Conservation (phyloP, 2,329 filamentous ascomycete species). For the Stachybotrys echinatus region DNA sequence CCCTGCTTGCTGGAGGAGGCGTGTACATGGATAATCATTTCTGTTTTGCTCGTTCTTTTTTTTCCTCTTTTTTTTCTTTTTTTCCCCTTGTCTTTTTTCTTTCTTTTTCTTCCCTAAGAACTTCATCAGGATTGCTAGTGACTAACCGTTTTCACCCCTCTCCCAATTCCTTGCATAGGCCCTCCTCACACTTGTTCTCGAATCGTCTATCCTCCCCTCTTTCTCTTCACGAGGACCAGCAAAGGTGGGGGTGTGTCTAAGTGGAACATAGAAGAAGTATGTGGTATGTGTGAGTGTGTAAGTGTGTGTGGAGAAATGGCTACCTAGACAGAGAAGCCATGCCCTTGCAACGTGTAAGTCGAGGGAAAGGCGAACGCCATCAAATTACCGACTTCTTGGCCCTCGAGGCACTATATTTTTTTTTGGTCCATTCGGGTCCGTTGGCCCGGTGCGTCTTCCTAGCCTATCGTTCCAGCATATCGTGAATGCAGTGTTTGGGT, state of each 20-base stretch:
- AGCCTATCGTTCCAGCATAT: too few relatives aligned
- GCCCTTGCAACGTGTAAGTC: not conserved
- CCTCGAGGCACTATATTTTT: not conserved
- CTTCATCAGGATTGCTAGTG: too few relatives aligned
- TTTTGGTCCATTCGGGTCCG: too few relatives aligned
- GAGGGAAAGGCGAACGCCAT: not conserved
- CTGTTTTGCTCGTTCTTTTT: not conserved
- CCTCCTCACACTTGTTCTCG: not conserved
- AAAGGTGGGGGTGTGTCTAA: not conserved
- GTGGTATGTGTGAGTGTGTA: not conserved
- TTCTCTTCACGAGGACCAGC: not conserved
- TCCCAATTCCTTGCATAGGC: not conserved
- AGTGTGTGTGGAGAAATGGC: not conserved
- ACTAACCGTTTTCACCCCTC: not conserved
- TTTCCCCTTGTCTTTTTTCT: not conserved
- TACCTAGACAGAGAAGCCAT: not conserved
- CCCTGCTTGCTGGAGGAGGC: constrained; percentile 23
- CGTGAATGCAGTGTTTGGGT: not conserved
- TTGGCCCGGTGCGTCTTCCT: too few relatives aligned
- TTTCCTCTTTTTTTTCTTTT: not conserved
- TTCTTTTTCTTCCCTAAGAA: not conserved
- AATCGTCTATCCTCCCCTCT: not conserved
- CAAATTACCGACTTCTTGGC: not conserved
- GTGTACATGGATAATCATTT: constrained; percentile 12
- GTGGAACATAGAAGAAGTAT: not conserved